Conservation (phyloP, 2,329 filamentous ascomycete species). For the Calycina marina region DNA sequence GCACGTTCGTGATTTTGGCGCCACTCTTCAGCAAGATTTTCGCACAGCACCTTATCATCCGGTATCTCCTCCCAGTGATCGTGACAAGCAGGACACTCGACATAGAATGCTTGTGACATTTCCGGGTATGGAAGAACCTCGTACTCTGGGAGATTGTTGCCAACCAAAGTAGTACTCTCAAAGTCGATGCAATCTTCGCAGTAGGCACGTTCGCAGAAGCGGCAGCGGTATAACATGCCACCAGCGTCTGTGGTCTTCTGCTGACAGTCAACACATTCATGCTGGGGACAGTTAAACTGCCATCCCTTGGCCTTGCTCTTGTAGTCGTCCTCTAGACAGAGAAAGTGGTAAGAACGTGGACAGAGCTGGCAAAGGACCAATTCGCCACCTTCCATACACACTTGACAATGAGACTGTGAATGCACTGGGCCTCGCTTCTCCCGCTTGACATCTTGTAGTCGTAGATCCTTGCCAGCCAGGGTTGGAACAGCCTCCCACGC, state of each 20-base stretch:
- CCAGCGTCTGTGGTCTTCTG: conserved; percentile 32
- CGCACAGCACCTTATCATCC: conserved; percentile 17
- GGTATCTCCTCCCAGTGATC: conserved; percentile 23
- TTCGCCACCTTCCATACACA: conserved; percentile 34
- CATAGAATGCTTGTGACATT: conserved; percentile 32
- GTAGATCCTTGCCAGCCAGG: conserved; percentile 37
- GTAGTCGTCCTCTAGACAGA: conserved; percentile 30
- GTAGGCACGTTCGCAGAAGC: conserved; percentile 38
- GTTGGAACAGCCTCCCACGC: conserved; percentile 44
- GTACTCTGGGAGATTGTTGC: conserved; percentile 35
- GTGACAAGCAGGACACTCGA: conserved; percentile 33
- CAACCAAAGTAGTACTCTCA: conserved; percentile 32
- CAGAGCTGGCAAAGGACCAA: conserved; percentile 35
- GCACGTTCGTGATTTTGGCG: conserved; percentile 11
- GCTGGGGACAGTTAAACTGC: conserved; percentile 40
- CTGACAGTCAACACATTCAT: conserved; percentile 36
- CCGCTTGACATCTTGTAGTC: conserved; percentile 32
- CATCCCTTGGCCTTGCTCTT: conserved; percentile 28
- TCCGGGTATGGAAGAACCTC: conserved; percentile 31
- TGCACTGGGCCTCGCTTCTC: conserved; percentile 31
- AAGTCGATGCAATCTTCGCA: conserved; percentile 46
- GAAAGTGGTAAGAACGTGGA: conserved; percentile 36
- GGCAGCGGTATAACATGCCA: conserved; percentile 32
- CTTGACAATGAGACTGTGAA: conserved; percentile 36
- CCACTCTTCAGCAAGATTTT: conserved; percentile 18